Percentiles rank a stretch among this genome's conserved stretches.
Conservation (phyloP, 1,284 basidiomycete species). For the Lignosus rhinocerotis region DNA sequence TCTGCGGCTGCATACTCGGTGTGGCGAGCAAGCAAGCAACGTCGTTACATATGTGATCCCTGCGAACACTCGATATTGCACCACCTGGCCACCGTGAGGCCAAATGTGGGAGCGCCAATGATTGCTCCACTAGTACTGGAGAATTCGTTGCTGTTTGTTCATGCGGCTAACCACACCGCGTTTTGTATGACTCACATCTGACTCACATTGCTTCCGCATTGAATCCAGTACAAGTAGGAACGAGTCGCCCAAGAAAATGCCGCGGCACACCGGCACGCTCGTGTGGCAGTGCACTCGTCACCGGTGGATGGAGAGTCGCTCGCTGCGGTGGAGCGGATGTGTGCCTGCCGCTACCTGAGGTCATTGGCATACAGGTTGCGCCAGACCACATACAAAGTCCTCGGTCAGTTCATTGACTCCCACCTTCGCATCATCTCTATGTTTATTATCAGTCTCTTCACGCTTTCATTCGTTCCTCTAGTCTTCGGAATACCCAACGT, state of each 20-base stretch:
- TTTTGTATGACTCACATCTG: too few species aligned
- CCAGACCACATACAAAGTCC: background rate
- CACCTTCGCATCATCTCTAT: background rate
- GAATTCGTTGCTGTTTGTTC: too few species aligned
- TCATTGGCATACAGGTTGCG: background rate
- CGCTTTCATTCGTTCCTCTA: background rate
- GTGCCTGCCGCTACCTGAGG: background rate
- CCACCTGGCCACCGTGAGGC: background rate
- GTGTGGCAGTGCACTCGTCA: too few species aligned
- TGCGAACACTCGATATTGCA: background rate
- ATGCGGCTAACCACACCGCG: too few species aligned
- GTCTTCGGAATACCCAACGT: background rate
- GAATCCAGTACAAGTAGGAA: too few species aligned
- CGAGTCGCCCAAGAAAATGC: too few species aligned
- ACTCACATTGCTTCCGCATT: too few species aligned
- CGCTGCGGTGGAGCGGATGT: background rate
- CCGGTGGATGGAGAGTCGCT: background rate
- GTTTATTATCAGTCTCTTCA: background rate
- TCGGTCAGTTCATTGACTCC: background rate
- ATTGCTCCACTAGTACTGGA: too few species aligned
- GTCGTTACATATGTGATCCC: background rate
- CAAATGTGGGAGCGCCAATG: background rate
- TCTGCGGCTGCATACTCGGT: too few species aligned
- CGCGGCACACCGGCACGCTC: too few species aligned
- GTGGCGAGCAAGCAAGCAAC: background rate